Percentiles rank a stretch among this genome's conserved stretches.
These are phyloP conservation scores for Leishmania martiniquensis DNA, from an alignment of 208 protist genomes.

Conservation along the genomic window DNA sequence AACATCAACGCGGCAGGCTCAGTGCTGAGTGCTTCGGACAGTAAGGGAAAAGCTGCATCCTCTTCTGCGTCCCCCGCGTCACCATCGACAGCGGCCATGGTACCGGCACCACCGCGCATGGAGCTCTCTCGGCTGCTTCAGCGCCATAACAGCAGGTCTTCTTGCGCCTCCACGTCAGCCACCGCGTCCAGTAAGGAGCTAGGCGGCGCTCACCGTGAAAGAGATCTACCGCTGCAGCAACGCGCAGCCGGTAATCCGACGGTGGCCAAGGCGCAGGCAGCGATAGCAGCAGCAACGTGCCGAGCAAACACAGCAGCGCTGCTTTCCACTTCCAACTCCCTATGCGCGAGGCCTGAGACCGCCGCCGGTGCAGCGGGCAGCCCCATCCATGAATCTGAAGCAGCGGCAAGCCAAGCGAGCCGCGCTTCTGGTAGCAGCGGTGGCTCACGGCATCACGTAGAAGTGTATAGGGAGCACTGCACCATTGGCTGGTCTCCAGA, in stretches of 20 bases:
- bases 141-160: slow-evolving; percentile 3
- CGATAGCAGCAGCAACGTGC: slow-evolving; percentile 28
- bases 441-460: slow-evolving; percentile 29
- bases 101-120: slow-evolving; percentile 13
- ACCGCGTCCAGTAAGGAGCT: not conserved
- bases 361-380: not conserved
- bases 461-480: slow-evolving; percentile 80
- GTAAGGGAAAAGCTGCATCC: not conserved
- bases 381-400: not conserved
- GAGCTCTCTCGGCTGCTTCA: slow-evolving; percentile 20
- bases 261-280: slow-evolving; percentile 36
- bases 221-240: not conserved
- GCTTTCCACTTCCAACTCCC: not conserved
- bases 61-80: not conserved
- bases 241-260: slow-evolving; percentile 10
- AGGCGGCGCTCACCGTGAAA: not conserved
- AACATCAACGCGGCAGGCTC: slow-evolving; percentile 32
- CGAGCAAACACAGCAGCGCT: not conserved
- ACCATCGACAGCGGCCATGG: not conserved
- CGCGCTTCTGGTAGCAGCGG: slow-evolving; percentile 1
- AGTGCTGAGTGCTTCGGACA: not conserved
- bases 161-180: not conserved
- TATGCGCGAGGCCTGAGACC: not conserved
- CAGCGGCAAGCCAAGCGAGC: not conserved
- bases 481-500: slow-evolving; percentile 74